Evolutionary conservation across 2,329 filamentous ascomycete genomes (phyloP), one percentile per base, ranked within the genome.

Genomic region (Aureobasidium sp.): DNA sequence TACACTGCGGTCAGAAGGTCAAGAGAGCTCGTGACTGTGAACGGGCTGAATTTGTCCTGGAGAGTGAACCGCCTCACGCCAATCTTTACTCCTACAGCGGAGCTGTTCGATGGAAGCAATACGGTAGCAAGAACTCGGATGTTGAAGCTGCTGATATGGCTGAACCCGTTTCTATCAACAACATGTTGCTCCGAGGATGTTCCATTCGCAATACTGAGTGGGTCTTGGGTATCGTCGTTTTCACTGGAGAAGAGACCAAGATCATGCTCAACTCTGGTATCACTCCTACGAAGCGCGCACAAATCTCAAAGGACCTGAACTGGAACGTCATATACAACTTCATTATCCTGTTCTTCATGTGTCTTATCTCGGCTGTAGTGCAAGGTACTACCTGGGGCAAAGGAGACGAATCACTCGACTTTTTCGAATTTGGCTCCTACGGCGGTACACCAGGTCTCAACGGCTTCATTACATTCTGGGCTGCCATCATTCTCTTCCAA

Each of bases 281-380:
- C 65, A 99, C 94, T 1, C 94, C 95, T 13, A 96, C 86, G 73
- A 99, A 99, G 79, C 89, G 93, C 65, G 86, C 94, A 41, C 86
- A 90, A 67, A 92, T 99, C 69, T 90, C 92, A 59, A 88, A 91
- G 65, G 92, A 96, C 73, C 83, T 99, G 67, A 99, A 99, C 78
- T 95, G 91, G 83, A 96, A 96, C 74, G 92, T 99, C 73, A 83
- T 97, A 64, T 96, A 92, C 82, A 99, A 99, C 76, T 97, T 99
- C 71, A 79, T 89, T 68, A 86, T 99, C 67, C 83, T 99, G 15
- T 87, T 96, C 70, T 71, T 86, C 71, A 95, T 99, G 86, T 99
- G 94, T 75, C 77, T 97, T 54, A 77, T 96, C 58, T 85, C 90
- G 1, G 94, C 86, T 65, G 85, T 99, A 52, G 85, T 93, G 63